Conservation (phyloP, 768 basidiomycete genomes). For the Neoboletus brunneissimus region DNA sequence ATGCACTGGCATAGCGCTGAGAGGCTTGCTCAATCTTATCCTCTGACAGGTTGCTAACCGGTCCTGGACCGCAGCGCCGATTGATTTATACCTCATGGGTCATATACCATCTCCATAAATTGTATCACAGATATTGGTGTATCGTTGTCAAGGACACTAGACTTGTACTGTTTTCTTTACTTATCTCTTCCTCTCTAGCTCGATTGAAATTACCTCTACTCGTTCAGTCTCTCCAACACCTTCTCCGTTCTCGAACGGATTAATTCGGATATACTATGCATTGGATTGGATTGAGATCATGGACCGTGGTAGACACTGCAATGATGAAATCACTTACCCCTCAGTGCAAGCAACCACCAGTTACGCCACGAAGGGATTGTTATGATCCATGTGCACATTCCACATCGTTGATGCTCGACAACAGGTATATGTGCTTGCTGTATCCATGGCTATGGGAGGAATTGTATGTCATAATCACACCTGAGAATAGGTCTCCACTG, state of each 20-base stretch:
- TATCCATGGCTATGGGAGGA: neutral
- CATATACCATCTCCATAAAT: slow-evolving; percentile 5
- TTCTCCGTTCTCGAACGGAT: too few species aligned
- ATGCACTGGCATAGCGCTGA: neutral
- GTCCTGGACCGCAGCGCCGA: neutral
- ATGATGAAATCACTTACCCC: neutral
- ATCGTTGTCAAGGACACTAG: slow-evolving; percentile 9
- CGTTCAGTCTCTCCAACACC: neutral
- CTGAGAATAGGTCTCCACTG: neutral
- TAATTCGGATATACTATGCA: neutral
- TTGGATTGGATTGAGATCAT: slow-evolving; percentile 1
- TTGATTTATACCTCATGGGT: slow-evolving; percentile 1
- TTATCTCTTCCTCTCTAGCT: neutral
- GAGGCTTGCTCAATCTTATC: neutral
- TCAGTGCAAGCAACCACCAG: neutral
- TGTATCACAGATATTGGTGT: slow-evolving; percentile 1
- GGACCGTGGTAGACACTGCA: neutral
- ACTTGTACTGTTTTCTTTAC: neutral
- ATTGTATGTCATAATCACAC: neutral
- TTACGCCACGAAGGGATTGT: neutral
- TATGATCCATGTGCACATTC: neutral
- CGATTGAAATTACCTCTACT: neutral
- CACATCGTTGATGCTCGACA: neutral
- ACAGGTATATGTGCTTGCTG: neutral
- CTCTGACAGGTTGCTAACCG: slow-evolving; percentile 2